A percentile compares a stretch with the other conserved stretches of the same genome.
Conservation (phyloP, 495 filamentous ascomycete genomes). For the Xylaria nigripes region DNA sequence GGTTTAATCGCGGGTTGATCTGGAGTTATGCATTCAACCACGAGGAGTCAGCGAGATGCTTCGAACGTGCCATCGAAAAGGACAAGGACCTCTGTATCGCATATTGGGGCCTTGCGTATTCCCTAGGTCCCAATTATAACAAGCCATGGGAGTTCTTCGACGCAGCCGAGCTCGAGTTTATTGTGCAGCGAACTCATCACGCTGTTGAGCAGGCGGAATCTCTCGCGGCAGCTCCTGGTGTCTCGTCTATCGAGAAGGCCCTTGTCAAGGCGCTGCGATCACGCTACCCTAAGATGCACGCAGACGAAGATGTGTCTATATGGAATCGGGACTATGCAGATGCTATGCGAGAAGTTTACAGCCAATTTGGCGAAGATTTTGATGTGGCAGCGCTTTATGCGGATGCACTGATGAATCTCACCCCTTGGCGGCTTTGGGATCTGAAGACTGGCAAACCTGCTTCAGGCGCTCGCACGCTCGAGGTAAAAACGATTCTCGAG, state of each 20-base stretch:
- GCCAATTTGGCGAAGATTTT: constrained; percentile 45
- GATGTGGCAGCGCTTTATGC: constrained; percentile 56
- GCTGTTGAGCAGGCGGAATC: constrained; percentile 36
- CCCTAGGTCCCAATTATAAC: constrained; percentile 65
- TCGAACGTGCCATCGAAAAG: constrained; percentile 45
- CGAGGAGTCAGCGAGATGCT: constrained; percentile 52
- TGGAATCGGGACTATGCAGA: constrained; percentile 53
- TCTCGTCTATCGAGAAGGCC: constrained; percentile 43
- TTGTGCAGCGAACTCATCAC: constrained; percentile 36
- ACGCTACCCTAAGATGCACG: constrained; percentile 43
- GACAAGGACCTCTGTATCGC: constrained; percentile 53
- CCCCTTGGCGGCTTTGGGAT: constrained; percentile 62
- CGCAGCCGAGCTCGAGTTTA: constrained; percentile 41
- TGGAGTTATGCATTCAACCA: constrained; percentile 63
- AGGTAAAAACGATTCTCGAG: constrained; percentile 50
- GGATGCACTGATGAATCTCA: constrained; percentile 62
- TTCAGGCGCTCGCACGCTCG: constrained; percentile 45
- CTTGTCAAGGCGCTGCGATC: constrained; percentile 48
- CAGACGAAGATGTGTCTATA: constrained; percentile 35
- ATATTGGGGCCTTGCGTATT: constrained; percentile 60
- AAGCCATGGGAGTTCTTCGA: constrained; percentile 65
- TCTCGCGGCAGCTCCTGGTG: constrained; percentile 19
- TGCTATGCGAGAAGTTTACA: constrained; percentile 52
- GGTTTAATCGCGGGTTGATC: constrained; percentile 55
- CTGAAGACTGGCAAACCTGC: constrained; percentile 48